phyloP scores from a whole-genome alignment of 768 basidiomycete genomes.

The Hygrocybe punicea region DNA sequence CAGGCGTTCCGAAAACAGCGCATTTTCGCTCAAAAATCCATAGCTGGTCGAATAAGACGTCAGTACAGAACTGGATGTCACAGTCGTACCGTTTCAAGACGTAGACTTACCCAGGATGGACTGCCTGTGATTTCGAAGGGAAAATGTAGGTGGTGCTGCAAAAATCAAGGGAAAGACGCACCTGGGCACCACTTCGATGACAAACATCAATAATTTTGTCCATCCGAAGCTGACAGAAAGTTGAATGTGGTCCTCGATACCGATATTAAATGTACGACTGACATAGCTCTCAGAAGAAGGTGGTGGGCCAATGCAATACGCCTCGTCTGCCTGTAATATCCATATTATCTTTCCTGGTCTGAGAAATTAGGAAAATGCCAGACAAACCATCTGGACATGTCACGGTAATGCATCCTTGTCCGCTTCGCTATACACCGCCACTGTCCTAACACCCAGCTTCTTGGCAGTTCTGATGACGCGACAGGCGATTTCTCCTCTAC shows the following conservation, averaged over 20 bases:
- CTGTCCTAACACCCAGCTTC: slow-evolving; percentile 85
- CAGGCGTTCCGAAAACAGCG: slow-evolving; percentile 70
- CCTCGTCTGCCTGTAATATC: slow-evolving; percentile 66
- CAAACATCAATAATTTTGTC: slow-evolving; percentile 89
- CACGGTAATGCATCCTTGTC: slow-evolving; percentile 77
- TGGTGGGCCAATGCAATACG: slow-evolving; percentile 92
- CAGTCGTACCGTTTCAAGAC: neutral
- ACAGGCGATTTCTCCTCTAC: slow-evolving; percentile 92
- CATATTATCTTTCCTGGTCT: neutral
- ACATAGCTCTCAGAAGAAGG: slow-evolving; percentile 88
- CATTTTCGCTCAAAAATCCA: slow-evolving; percentile 91
- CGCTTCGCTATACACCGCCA: slow-evolving; percentile 88
- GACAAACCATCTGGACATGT: slow-evolving; percentile 72
- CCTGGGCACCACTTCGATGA: slow-evolving; percentile 79
- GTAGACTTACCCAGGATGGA: slow-evolving; percentile 79
- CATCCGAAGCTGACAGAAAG: slow-evolving; percentile 59
- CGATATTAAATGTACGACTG: slow-evolving; percentile 31
- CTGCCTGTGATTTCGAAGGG: slow-evolving; percentile 51
- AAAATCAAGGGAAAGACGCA: slow-evolving; percentile 29
- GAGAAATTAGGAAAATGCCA: too few species aligned
- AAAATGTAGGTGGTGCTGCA: neutral
- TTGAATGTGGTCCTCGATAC: neutral
- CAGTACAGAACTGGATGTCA: slow-evolving; percentile 4
- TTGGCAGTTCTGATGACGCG: slow-evolving; percentile 88
- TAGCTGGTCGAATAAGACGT: slow-evolving; percentile 45